Base-by-base conservation (phyloP, 2,329 filamentous ascomycete species). In the Talaromyces sp. region DNA sequence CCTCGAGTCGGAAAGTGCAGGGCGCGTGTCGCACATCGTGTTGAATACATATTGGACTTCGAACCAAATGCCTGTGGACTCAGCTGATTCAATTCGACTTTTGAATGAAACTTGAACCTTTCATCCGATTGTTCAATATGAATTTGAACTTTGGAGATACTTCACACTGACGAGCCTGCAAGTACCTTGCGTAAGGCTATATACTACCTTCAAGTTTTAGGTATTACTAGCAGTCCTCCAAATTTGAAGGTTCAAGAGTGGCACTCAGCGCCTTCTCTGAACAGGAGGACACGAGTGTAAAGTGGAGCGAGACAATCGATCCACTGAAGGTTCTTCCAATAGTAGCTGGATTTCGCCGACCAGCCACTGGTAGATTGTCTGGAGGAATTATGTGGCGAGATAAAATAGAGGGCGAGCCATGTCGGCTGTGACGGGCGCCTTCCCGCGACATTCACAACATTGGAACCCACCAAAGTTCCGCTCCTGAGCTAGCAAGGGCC, bases 391-490 rank as follows among this genome's bases (percentile, higher is more conserved):
- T 19, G 36, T 43, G 33, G 33, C n/a, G 24, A 36, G 33, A 32
- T 39, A 14, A 10, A 14, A 20, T 46, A 16, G 14, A 51, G 14
- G 19, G 44, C 24, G 42, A 37, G 20, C 42, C 30, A 46, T 19
- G 16, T 29, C 42, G 46, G 49, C 24, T 14, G 32, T 24, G 43
- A 45, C 59, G n/a, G n/a, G n/a, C n/a, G 59, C 59, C 59, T 60
- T 61, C 59, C 51, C 46, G 49, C 51, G 19, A 61, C 59, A 61
- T 60, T 29, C 47, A 24, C 54, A 39, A 53, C n/a, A 9, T 39
- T 39, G 36, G 24, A 27, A 9, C 24, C 24, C 24, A 27, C 24
- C 24, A 27, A 27, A 27, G 9, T 5, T 27, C 24, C 9, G 24
- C 9, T 27, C n/a, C 24, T 4, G 24, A 27, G 24, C 4, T 4